phyloP scores from a whole-genome alignment of 768 basidiomycete genomes.

The Tricholoma sp. region DNA sequence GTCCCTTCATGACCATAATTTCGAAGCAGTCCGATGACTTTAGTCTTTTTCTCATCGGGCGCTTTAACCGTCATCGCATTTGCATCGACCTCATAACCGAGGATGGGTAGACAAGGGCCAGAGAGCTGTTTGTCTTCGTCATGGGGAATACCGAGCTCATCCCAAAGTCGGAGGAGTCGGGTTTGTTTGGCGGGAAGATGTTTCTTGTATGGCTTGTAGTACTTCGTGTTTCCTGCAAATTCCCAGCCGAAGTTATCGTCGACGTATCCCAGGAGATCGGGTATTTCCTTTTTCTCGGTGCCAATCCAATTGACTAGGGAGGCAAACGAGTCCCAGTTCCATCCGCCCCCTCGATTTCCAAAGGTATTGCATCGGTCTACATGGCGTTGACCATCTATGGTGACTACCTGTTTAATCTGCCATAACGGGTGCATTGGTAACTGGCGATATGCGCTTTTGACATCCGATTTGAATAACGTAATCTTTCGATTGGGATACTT shows the following conservation, averaged over 20 bases:
- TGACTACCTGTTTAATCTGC: conserved; percentile 26
- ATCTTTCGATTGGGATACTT: conserved; percentile 9
- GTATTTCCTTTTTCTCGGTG: neutral
- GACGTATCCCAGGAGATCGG: neutral
- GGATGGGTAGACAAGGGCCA: neutral
- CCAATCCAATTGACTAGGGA: neutral
- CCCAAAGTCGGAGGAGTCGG: neutral
- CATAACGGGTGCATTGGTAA: conserved; percentile 26
- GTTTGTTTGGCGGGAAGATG: neutral
- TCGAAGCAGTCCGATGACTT: neutral
- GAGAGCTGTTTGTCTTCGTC: conserved; percentile 5
- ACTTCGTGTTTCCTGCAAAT: neutral
- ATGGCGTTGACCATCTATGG: neutral
- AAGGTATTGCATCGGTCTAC: neutral
- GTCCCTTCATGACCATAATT: neutral
- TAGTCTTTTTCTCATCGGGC: neutral
- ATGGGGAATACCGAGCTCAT: conserved; percentile 5
- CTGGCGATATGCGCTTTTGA: conserved; percentile 28
- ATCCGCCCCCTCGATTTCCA: neutral
- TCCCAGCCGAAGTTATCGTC: neutral
- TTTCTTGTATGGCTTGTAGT: conserved; percentile 1
- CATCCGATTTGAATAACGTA: conserved; percentile 32
- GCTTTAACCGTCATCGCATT: conserved; percentile 1
- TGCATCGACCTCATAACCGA: conserved; percentile 5
- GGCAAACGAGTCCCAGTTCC: neutral